Evolutionary conservation across 306 rosid species (phyloP).

Genomic region (Vigna nakashimae): DNA sequence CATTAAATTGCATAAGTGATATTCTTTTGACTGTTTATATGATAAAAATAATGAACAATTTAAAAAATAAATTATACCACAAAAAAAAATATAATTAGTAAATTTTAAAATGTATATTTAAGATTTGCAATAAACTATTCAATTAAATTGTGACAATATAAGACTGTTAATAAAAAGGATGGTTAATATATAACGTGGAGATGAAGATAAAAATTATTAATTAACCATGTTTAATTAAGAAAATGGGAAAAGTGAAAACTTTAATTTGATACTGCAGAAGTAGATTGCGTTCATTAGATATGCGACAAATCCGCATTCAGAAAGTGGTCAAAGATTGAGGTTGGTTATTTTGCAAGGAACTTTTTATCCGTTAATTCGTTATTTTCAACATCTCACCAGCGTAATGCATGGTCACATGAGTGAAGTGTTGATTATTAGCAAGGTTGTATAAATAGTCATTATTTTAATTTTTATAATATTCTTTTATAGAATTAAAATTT

Average conservation of each 20-base stretch:
- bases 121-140: too few species aligned
- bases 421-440: not conserved
- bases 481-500: not conserved
- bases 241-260: not conserved
- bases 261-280: not conserved
- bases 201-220: not conserved
- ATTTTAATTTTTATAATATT: not conserved
- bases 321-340: slow-evolving; percentile 24
- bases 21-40: too few species aligned
- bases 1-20: not conserved
- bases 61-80: too few species aligned
- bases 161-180: too few species aligned
- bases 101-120: too few species aligned
- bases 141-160: too few species aligned
- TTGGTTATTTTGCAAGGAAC: slow-evolving; percentile 1
- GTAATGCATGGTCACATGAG: slow-evolving; percentile 3
- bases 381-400: slow-evolving; percentile 9
- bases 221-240: not conserved
- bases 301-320: slow-evolving; percentile 9
- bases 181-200: not conserved
- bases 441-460: not conserved
- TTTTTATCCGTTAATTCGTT: slow-evolving; percentile 9
- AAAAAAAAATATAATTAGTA: not conserved
- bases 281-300: not conserved
- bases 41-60: not conserved